These are phyloP conservation scores for Ustilago loliicola DNA, from an alignment of 1,284 basidiomycete genomes.

Conservation along the genomic window DNA sequence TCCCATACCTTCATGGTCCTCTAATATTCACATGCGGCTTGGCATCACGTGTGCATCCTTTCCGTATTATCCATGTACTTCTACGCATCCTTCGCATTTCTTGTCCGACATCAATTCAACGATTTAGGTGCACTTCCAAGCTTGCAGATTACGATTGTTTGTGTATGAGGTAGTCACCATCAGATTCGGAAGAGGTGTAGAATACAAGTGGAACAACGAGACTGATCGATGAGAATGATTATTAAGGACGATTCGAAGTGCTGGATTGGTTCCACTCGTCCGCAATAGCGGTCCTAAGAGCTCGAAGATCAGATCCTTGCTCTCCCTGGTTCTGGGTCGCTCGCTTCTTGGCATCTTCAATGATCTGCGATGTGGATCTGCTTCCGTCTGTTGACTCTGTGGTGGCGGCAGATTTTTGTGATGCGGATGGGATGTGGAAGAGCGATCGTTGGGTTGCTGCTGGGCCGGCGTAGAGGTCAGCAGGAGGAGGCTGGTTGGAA, in stretches of 20 bases:
- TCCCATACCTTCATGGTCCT: not conserved
- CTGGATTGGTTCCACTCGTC: constrained; percentile 41
- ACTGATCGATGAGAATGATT: not conserved
- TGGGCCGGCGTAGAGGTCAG: constrained; percentile 28
- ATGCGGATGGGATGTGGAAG: constrained; percentile 43
- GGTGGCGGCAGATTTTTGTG: constrained; percentile 13
- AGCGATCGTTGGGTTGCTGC: constrained; percentile 36
- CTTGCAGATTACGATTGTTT: not conserved
- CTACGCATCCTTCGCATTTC: constrained; percentile 25
- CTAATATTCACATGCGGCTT: not conserved
- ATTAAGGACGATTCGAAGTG: constrained; percentile 17
- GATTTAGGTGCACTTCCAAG: not conserved
- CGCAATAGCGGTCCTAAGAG: constrained; percentile 32
- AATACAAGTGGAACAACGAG: not conserved
- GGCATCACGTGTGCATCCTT: constrained; percentile 5
- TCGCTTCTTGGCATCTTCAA: constrained; percentile 20
- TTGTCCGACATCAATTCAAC: not conserved
- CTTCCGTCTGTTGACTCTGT: not conserved
- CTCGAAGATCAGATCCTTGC: constrained; percentile 30
- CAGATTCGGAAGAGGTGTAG: not conserved
- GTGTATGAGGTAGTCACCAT: not conserved
- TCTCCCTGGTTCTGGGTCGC: constrained; percentile 28
- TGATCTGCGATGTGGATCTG: constrained; percentile 29
- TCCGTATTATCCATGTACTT: constrained; percentile 31
- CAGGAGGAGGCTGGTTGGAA: constrained; percentile 28